A percentile compares a stretch with the other conserved stretches of the same genome.
Conservation (phyloP, 768 basidiomycete genomes). For the Kwoniella dendrophila region DNA sequence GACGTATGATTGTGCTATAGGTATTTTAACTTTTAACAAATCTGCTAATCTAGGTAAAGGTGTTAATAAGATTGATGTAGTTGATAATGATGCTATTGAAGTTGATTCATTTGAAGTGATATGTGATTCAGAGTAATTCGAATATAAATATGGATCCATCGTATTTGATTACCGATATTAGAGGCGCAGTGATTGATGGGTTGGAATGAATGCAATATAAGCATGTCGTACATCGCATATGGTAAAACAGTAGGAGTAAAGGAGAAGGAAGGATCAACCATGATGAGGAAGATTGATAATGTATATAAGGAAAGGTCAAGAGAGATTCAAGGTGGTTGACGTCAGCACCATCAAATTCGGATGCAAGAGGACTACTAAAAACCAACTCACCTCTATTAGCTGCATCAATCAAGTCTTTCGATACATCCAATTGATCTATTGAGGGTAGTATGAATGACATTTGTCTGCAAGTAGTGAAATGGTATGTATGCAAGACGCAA, state of each 20-base stretch:
- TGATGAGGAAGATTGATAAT: not conserved
- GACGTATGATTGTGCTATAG: conserved; percentile 57
- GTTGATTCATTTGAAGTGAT: not conserved
- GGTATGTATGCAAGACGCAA: not conserved
- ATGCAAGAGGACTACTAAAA: not conserved
- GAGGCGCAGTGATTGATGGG: not conserved
- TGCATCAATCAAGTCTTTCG: conserved; percentile 31
- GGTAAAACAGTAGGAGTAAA: not conserved
- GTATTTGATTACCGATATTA: no score
- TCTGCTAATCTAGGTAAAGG: conserved; percentile 19
- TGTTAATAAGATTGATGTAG: conserved; percentile 18
- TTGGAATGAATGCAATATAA: not conserved
- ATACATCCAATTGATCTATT: conserved; percentile 17
- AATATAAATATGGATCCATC: conserved; percentile 1
- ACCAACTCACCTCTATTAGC: conserved; percentile 39
- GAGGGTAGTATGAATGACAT: conserved; percentile 44
- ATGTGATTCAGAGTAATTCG: not conserved
- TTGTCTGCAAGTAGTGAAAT: not conserved
- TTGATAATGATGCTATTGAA: conserved; percentile 15
- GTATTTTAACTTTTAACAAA: conserved; percentile 8
- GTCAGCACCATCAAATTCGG: conserved; percentile 6
- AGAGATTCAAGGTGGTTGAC: not conserved
- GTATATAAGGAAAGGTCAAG: not conserved
- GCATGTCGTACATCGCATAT: no score
- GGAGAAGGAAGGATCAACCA: not conserved